Percentiles rank a stretch among this genome's conserved stretches.
Conservation (phyloP, 2,329 filamentous ascomycete genomes). For the Claviceps monticola region DNA sequence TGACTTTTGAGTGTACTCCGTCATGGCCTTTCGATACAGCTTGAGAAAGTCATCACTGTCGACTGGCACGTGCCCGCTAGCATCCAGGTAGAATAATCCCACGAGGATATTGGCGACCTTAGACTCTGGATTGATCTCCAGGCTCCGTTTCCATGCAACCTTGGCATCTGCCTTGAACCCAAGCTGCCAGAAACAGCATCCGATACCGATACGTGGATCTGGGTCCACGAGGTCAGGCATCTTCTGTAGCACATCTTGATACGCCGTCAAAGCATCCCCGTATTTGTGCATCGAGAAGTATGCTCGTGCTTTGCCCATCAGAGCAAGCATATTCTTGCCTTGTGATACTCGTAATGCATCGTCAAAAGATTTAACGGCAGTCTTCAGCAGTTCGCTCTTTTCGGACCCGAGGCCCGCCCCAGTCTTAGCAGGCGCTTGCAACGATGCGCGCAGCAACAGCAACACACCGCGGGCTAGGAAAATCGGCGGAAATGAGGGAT, state of each 20-base stretch:
- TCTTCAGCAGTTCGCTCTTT: conserved; percentile 63
- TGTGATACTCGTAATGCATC: conserved; percentile 77
- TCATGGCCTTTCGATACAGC: conserved; percentile 88
- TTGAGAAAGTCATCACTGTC: conserved; percentile 73
- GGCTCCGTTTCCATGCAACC: conserved; percentile 72
- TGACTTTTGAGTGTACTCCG: conserved; percentile 81
- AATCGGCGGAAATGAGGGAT: conserved; percentile 80
- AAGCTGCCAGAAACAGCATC: conserved; percentile 93
- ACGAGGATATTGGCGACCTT: conserved; percentile 85
- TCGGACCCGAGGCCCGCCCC: conserved; percentile 57
- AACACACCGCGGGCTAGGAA: conserved; percentile 86
- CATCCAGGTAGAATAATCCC: conserved; percentile 78
- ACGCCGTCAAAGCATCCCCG: conserved; percentile 65
- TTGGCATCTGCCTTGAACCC: conserved; percentile 90
- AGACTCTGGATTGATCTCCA: conserved; percentile 70
- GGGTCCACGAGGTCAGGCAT: conserved; percentile 83
- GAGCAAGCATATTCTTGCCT: conserved; percentile 80
- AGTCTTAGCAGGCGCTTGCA: conserved; percentile 61
- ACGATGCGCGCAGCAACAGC: conserved; percentile 72
- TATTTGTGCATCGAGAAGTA: conserved; percentile 80
- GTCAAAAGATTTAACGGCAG: conserved; percentile 86
- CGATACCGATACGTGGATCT: conserved; percentile 90
- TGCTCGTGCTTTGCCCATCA: conserved; percentile 78
- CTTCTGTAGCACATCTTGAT: conserved; percentile 75
- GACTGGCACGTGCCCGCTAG: conserved; percentile 68